phyloP scores from a whole-genome alignment of 192 early-diverging fungal genomes.

The Entomortierella chlamydospora region DNA sequence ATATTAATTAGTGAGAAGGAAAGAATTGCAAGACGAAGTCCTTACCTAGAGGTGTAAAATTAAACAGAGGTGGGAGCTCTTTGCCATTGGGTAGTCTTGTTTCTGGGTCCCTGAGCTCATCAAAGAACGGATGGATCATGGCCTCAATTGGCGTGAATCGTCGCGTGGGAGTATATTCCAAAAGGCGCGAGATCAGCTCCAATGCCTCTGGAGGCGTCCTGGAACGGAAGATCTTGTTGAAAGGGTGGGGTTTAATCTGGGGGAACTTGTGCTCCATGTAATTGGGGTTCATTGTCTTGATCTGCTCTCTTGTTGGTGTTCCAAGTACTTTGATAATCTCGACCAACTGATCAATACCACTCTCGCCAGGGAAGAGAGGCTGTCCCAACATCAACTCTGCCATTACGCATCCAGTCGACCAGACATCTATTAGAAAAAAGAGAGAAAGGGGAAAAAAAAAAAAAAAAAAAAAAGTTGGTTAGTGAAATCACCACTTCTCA shows the following conservation, averaged over 20 bases:
- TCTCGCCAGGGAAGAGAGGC: conserved; percentile 96
- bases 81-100: conserved; percentile 86
- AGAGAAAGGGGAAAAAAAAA: background rate
- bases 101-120: conserved; percentile 90
- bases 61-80: conserved; percentile 90
- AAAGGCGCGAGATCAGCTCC: conserved; percentile 84
- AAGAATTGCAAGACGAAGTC: background rate
- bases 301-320: conserved; percentile 95
- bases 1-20: background rate
- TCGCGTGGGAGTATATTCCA: conserved; percentile 91
- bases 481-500: background rate
- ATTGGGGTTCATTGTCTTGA: conserved; percentile 97
- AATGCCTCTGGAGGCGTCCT: conserved; percentile 87
- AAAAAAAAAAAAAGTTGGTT: background rate
- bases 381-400: conserved; percentile 94
- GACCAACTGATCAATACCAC: conserved; percentile 97
- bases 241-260: conserved; percentile 94
- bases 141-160: conserved; percentile 91
- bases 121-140: conserved; percentile 96
- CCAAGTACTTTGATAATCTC: conserved; percentile 99
- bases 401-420: conserved; percentile 98
- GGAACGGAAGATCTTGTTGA: conserved; percentile 89
- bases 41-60: conserved; percentile 84
- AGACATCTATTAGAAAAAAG: conserved; percentile 72
- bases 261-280: conserved; percentile 99